phyloP scores from a whole-genome alignment of 73 alveolate genomes.

The Loxodes magnus region DNA sequence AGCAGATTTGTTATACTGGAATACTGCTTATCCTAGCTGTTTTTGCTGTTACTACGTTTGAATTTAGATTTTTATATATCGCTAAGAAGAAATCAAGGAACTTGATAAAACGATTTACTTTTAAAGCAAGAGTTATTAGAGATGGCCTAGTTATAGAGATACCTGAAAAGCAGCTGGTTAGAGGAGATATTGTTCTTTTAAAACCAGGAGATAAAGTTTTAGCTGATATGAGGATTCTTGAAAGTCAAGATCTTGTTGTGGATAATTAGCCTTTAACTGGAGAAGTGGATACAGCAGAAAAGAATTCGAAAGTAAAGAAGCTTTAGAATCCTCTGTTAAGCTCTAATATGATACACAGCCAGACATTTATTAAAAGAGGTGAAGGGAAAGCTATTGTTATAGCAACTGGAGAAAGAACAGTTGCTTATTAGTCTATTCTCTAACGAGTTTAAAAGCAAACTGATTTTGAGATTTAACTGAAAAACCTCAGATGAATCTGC shows the following conservation, averaged over 20 bases:
- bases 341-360: constrained; percentile 71
- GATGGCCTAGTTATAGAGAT: constrained; percentile 28
- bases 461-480: no score
- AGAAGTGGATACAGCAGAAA: constrained; percentile 40
- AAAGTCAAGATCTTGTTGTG: constrained; percentile 48
- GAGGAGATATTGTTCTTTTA: constrained; percentile 58
- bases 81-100: no score
- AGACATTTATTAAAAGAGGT: constrained; percentile 85
- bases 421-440: no score
- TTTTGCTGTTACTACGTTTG: no score
- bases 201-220: constrained; percentile 43
- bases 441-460: no score
- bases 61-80: no score
- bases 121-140: constrained; percentile 46
- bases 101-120: no score
- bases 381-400: constrained; percentile 81
- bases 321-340: constrained; percentile 86
- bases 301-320: constrained; percentile 36
- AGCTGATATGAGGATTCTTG: constrained; percentile 62
- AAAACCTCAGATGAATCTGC: no score
- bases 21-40: no score
- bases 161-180: constrained; percentile 37
- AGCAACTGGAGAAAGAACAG: constrained; percentile 83
- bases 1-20: no score
- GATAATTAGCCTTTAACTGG: constrained; percentile 67